Evolutionary conservation across 2,329 filamentous ascomycete genomes (phyloP).

Genomic region (Pseudopyricularia cyperi): DNA sequence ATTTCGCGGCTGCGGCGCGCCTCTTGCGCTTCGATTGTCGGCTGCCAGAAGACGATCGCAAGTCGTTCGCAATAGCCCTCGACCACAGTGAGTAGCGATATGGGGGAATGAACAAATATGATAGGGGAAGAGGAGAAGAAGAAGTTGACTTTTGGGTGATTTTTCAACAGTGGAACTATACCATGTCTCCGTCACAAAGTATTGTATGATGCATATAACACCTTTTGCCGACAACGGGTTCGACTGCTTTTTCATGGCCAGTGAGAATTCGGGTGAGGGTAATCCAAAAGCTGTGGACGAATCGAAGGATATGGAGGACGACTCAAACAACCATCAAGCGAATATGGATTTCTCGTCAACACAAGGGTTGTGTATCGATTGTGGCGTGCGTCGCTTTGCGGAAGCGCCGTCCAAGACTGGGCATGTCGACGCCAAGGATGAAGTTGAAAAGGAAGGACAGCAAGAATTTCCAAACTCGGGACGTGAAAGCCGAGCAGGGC

Average conservation of each 20-base stretch:
- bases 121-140: too few species aligned
- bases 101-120: not conserved
- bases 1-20: not conserved
- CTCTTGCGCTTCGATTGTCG: not conserved
- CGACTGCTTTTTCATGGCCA: not conserved
- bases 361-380: not conserved
- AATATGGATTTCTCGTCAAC: not conserved
- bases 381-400: not conserved
- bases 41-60: not conserved
- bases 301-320: not conserved
- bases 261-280: not conserved
- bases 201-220: not conserved
- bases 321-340: not conserved
- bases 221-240: not conserved
- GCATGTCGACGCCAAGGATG: not conserved
- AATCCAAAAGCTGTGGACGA: not conserved
- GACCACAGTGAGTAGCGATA: not conserved
- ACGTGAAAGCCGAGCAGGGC: not conserved
- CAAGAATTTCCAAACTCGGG: not conserved
- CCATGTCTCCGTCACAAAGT: not conserved
- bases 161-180: not conserved
- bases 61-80: not conserved
- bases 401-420: not conserved
- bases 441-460: not conserved
- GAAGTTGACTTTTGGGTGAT: not conserved